Evolutionary conservation across 805 yeast genomes (phyloP), one percentile per base, ranked within the genome.

Genomic region (Gaillardinia entomophila): DNA sequence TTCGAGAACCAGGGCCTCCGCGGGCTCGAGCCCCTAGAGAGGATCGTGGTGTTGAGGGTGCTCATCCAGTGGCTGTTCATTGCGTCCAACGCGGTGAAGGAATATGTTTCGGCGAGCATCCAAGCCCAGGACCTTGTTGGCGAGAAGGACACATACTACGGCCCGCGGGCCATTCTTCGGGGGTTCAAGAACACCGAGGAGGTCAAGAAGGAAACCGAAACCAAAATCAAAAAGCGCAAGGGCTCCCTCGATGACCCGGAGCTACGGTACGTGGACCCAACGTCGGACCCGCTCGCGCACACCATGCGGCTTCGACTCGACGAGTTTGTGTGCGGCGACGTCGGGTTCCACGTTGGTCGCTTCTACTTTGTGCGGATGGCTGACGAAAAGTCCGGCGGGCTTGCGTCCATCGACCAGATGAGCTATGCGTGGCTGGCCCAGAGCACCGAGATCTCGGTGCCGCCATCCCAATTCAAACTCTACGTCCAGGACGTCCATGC

Each of bases 401-500:
- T 64, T n/a, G 41, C 57, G 4, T 53, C 66, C 2, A 36, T 62
- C 10, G 53, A 51, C 12, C 51, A 55, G 31, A 64, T 66, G 68
- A 45, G 40, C n/a, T 30, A 37, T 5, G 40, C 46, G 4, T 48
- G 52, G 46, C 30, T 48, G 1, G 34, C 32, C 24, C 27, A 29
- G 24, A 33, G 37, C 8, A 10, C 28, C 7, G 16, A 26, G 4
- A 35, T 35, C n/a, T 25, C 37, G n/a, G 18, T 20, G 10, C 37
- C 38, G 2, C 51, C 61, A 1, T 52, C 66, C 1, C 35, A 42
- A 3, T 66, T 66, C 50, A 63, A 61, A 29, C 39, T 66, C 19
- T 66, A 63, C 36, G 71, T 66, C 12, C 64, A 65, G 33, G 71
- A 66, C 40, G 61, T 60, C 2, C 58, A 62, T 35, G 35, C 45